Evolutionary conservation across 768 basidiomycete species (phyloP), one percentile per base, ranked within the genome.

Genomic region (Mycena vulgaris): DNA sequence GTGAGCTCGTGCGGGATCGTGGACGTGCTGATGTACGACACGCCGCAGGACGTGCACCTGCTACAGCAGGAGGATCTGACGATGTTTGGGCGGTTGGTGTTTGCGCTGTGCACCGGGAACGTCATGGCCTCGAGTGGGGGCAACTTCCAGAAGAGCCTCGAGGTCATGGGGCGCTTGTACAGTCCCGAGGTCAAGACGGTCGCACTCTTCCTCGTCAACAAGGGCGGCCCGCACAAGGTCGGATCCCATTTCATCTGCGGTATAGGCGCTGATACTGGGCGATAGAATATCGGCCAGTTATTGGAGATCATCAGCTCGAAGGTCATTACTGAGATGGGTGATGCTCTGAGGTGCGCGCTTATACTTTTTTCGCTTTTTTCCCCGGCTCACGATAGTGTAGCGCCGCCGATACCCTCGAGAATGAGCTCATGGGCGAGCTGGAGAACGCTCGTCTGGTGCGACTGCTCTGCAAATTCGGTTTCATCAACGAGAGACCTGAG

Each of bases 401-500:
- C 68, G 91, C 93, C 28, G 86, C 87, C 17, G 98, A 99, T 76
- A 84, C 88, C 35, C 83, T 98, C 21, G 96, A 99, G 78, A 85
- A 87, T 19, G 94, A 98, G 74, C 85, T 99, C 39, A 86, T 92
- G 81, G 88, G 92, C 45, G 97, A 99, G 78, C 85, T 99, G 25
- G 98, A 99, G 84, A 99, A 99, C 76, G 96, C 93, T 0, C 87
- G 98, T 30, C 85, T 99, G 13, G 93, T 98, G 33, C 87, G 98
- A 55, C 81, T 99, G 57, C 83, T 99, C 69, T 92, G 92, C 80
- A 99, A 99, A 82, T 92, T 99, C 75, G 96, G 96, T 0, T 99
- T 99, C 81, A 98, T 99, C 83, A 99, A 99, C 79, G 98, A 99
- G 78, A 88, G 98, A n/a, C 97, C 98, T 3, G 98, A 99, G 96